Evolutionary conservation across 2,329 filamentous ascomycete species (phyloP).

Genomic region (Pseudogymnoascus destructans): DNA sequence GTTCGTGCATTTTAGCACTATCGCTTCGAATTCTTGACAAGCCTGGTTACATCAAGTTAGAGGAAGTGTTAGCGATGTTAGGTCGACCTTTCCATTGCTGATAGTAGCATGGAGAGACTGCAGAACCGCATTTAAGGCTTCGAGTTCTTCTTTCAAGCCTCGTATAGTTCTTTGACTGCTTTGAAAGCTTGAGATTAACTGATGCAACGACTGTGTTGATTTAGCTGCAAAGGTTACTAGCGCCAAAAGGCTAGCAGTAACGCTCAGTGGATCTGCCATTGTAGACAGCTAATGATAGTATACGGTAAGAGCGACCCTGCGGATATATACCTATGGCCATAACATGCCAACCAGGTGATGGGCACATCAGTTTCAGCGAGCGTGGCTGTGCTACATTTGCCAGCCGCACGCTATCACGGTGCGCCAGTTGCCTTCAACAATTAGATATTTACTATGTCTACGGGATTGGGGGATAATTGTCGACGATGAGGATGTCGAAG

Average conservation of each 20-base stretch:
- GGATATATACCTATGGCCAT: not conserved
- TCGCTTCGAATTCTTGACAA: not conserved
- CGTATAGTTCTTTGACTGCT: not conserved
- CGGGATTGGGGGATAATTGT: too few relatives aligned
- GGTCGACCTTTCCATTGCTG: not conserved
- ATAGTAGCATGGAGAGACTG: not conserved
- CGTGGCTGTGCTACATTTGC: not conserved
- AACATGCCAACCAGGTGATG: not conserved
- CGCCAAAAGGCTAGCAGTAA: not conserved
- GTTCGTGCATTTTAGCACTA: not conserved
- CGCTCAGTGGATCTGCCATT: not conserved
- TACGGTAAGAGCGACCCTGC: not conserved
- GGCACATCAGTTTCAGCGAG: not conserved
- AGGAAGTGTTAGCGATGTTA: not conserved
- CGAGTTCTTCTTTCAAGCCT: not conserved
- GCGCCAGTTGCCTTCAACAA: too few relatives aligned
- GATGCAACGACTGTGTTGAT: not conserved
- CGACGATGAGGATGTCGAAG: too few relatives aligned
- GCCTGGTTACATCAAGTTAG: not conserved
- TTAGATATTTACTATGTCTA: too few relatives aligned
- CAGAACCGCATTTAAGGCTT: not conserved
- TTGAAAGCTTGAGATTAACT: not conserved
- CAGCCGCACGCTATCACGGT: not conserved
- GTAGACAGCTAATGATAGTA: not conserved
- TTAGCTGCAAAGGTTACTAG: not conserved